Evolutionary conservation across 148 eudicot genomes (phyloP).

Genomic region (Cornus controversa): DNA sequence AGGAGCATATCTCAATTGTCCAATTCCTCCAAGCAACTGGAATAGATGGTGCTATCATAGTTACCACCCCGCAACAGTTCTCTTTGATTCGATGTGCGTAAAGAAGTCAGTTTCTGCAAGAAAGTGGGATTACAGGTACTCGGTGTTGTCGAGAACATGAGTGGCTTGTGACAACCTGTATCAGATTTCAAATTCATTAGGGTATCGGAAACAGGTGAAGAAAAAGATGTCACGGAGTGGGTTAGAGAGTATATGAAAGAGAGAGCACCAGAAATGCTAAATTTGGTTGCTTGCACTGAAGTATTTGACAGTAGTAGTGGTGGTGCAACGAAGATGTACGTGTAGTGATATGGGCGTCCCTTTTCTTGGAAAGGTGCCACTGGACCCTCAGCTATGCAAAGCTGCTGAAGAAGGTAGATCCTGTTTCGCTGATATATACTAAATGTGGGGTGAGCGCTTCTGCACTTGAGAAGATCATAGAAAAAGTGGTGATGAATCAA

Average conservation of each 20-base stretch:
- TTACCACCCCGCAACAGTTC: conserved; percentile 92
- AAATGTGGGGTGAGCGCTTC: conserved; percentile 61
- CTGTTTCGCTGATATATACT: conserved; percentile 63
- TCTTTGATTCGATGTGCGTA: conserved; percentile 81
- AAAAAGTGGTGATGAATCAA: conserved; percentile 39
- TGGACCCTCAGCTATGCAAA: conserved; percentile 84
- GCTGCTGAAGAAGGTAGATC: conserved; percentile 94
- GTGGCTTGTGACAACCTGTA: conserved; percentile 65
- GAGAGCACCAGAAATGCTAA: conserved; percentile 75
- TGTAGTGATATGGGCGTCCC: conserved; percentile 77
- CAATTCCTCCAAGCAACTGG: conserved; percentile 74
- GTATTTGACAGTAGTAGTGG: conserved; percentile 87
- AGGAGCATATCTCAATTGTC: conserved; percentile 81
- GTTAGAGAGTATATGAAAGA: conserved; percentile 46
- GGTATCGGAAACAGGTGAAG: conserved; percentile 44
- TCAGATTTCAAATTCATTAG: conserved; percentile 54
- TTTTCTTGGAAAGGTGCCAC: conserved; percentile 83
- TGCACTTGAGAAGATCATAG: conserved; percentile 59
- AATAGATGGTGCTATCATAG: conserved; percentile 86
- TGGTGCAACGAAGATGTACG: conserved; percentile 78
- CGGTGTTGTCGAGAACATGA: conserved; percentile 96
- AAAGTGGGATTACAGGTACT: conserved; percentile 74
- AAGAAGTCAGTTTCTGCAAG: conserved; percentile 86
- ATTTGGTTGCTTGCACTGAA: conserved; percentile 53
- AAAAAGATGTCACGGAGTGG: conserved; percentile 65